Conservation (phyloP, 2,329 filamentous ascomycete genomes). For the Dactylella cylindrospora region DNA sequence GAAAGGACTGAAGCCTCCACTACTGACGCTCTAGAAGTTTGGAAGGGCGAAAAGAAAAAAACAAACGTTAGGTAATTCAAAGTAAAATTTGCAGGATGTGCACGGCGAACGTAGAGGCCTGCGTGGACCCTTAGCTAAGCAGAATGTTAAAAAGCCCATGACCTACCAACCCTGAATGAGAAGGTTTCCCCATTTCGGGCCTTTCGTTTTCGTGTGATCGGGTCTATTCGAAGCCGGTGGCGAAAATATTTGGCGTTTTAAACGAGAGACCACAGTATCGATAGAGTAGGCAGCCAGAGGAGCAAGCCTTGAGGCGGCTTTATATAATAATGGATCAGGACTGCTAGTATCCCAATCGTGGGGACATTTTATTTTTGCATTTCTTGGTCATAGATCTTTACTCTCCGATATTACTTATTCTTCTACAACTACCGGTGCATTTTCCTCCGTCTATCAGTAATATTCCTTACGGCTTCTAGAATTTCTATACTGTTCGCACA, state of each 20-base stretch:
- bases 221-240: conserved; percentile 24
- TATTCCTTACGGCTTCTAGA: not conserved
- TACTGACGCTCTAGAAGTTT: no score
- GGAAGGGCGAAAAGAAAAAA: no score
- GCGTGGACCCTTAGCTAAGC: no score
- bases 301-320: not conserved
- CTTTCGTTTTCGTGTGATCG: conserved; percentile 15
- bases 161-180: conserved; percentile 1
- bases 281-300: conserved; percentile 13
- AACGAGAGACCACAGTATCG: conserved; percentile 4
- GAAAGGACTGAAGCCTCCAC: no score
- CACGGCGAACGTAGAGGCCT: no score
- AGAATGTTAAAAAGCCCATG: not conserved
- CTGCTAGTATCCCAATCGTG: conserved; percentile 15
- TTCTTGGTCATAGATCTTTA: conserved; percentile 5
- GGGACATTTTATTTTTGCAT: no score
- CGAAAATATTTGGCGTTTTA: conserved; percentile 4
- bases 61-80: no score
- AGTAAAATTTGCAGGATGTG: no score
- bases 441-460: no score
- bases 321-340: conserved; percentile 7
- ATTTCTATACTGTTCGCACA: no score
- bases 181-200: not conserved
- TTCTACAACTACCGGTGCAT: not conserved
- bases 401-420: not conserved